Percentiles rank a stretch among this genome's conserved stretches.
phyloP scores from a whole-genome alignment of 306 rosid genomes.

The Prinsepia uniflora region DNA sequence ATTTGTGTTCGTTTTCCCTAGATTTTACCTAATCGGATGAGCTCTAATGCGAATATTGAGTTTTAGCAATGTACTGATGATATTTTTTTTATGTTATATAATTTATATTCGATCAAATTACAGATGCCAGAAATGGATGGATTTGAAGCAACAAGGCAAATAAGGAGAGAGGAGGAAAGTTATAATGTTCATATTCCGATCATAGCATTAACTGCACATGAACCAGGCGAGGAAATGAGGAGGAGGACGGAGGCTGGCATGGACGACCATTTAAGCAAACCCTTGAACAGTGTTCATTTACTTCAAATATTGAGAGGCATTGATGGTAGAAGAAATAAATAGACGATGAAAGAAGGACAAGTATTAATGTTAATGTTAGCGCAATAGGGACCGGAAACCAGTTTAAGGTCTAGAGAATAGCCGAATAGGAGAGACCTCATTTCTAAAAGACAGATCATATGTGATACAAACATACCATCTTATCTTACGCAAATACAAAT shows the following conservation, averaged over 20 bases:
- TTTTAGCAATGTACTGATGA: no score
- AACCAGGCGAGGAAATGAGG: constrained; percentile 32
- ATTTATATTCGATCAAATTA: not conserved
- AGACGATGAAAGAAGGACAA: no score
- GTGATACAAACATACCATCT: no score
- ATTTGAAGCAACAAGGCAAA: constrained; percentile 49
- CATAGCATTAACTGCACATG: constrained; percentile 65
- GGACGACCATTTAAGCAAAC: constrained; percentile 46
- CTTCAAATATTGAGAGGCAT: not conserved
- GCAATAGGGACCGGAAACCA: not conserved
- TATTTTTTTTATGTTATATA: no score
- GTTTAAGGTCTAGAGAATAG: no score
- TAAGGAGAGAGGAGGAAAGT: constrained; percentile 46
- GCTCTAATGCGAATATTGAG: no score
- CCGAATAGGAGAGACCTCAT: no score
- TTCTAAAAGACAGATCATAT: no score
- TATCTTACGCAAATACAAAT: no score
- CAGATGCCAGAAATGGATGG: constrained; percentile 77
- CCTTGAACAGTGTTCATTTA: not conserved
- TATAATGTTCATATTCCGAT: constrained; percentile 54
- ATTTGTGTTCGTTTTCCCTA: no score
- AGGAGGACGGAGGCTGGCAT: constrained; percentile 46
- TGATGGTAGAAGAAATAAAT: not conserved
- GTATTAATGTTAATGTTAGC: not conserved
- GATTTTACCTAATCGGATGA: no score